Evolutionary conservation across 2,329 filamentous ascomycete genomes (phyloP).

Genomic region (Fusarium fracticaudum): DNA sequence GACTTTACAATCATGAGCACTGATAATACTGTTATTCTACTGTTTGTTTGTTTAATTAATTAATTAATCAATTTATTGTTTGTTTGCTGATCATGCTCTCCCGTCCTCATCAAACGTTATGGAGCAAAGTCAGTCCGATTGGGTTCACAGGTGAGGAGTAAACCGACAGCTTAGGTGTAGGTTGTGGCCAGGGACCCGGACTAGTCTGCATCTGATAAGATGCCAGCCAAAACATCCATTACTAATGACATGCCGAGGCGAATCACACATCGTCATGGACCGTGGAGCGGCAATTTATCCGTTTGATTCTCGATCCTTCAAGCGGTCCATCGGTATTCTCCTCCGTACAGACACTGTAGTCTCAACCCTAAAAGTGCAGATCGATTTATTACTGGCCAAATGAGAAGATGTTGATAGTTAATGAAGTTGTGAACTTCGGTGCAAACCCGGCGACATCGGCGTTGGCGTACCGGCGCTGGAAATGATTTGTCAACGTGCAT

Average conservation of each 20-base stretch:
- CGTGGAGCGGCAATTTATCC: constrained; percentile 8
- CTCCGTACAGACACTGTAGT: constrained; percentile 14
- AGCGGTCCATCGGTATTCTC: constrained; percentile 7
- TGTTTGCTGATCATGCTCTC: too few relatives aligned
- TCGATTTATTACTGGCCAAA: constrained; percentile 29
- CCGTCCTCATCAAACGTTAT: neutral
- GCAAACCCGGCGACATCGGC: constrained; percentile 20
- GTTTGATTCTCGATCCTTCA: neutral
- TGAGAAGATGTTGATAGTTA: constrained; percentile 28
- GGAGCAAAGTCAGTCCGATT: neutral
- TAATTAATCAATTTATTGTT: neutral
- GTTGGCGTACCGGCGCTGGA: neutral
- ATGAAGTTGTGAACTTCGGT: constrained; percentile 11
- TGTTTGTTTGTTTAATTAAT: too few relatives aligned
- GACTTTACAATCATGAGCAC: neutral
- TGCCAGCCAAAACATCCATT: constrained; percentile 20
- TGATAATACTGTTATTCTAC: neutral
- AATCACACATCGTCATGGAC: constrained; percentile 19
- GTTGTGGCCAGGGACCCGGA: constrained; percentile 8
- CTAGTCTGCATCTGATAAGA: constrained; percentile 39
- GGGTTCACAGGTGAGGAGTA: neutral
- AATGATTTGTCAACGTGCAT: constrained; percentile 6
- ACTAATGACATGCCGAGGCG: constrained; percentile 31
- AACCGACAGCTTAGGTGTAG: constrained; percentile 2
- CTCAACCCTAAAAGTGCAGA: constrained; percentile 17